Percentiles rank a stretch among this genome's conserved stretches.
These are phyloP conservation scores for Nidularia pulvinata DNA, from an alignment of 768 basidiomycete species.

Conservation along the genomic window DNA sequence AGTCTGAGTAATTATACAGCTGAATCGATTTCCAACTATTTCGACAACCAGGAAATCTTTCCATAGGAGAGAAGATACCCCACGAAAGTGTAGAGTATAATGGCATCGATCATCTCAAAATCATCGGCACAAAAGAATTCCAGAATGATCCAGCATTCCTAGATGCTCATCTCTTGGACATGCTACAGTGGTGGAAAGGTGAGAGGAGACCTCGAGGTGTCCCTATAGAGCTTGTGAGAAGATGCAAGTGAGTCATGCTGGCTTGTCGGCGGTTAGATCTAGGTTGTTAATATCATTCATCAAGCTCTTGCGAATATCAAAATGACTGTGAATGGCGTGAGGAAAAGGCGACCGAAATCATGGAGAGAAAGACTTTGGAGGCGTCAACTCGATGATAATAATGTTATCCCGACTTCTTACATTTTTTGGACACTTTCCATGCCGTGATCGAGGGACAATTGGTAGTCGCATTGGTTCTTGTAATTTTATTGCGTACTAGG, in stretches of 20 bases:
- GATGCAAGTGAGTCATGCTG: constrained; percentile 61
- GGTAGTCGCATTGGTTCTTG: too few relatives aligned
- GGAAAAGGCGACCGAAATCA: constrained; percentile 40
- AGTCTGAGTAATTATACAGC: too few relatives aligned
- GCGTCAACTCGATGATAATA: neutral
- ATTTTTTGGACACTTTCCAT: too few relatives aligned
- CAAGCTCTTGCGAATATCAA: constrained; percentile 72
- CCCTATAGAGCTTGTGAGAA: constrained; percentile 46
- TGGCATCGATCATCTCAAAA: constrained; percentile 24
- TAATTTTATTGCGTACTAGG: too few relatives aligned
- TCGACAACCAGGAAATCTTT: too few relatives aligned
- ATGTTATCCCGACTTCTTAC: too few relatives aligned
- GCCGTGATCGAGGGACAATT: too few relatives aligned
- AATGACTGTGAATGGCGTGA: constrained; percentile 84
- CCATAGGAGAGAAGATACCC: too few relatives aligned
- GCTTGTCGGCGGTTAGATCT: neutral
- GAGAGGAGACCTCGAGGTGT: constrained; percentile 72
- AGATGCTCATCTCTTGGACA: constrained; percentile 46
- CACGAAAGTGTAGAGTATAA: neutral
- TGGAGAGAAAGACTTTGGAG: constrained; percentile 4
- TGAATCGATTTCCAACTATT: too few relatives aligned
- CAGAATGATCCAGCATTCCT: constrained; percentile 50
- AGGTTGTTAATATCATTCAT: constrained; percentile 2
- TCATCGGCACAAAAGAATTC: constrained; percentile 72
- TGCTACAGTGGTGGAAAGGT: constrained; percentile 80